Conservation (phyloP, 2,329 filamentous ascomycete genomes). For the Penicillium freii region DNA sequence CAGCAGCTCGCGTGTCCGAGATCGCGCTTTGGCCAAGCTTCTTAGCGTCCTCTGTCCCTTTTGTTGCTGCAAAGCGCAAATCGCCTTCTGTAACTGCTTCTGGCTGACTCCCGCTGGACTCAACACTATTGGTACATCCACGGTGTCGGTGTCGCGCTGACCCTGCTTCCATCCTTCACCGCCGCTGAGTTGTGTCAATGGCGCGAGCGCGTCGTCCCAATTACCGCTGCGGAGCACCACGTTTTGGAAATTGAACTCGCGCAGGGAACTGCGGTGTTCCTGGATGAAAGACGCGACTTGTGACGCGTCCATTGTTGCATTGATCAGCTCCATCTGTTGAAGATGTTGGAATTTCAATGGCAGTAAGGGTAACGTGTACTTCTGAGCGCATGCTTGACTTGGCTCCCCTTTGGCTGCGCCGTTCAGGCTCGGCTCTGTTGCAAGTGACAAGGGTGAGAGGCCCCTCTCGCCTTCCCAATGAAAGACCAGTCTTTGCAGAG, state of each 20-base stretch:
- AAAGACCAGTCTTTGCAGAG: conserved; percentile 70
- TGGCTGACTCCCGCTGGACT: conserved; percentile 28
- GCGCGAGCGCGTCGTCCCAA: conserved; percentile 80
- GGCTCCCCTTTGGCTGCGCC: conserved; percentile 47
- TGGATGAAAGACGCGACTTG: conserved; percentile 59
- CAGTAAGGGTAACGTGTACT: conserved; percentile 39
- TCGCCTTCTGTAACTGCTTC: conserved; percentile 25
- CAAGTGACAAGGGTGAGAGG: conserved; percentile 69
- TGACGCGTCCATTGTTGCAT: background rate
- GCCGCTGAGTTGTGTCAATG: conserved; percentile 52
- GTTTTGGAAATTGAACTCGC: conserved; percentile 77
- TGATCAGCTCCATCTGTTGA: background rate
- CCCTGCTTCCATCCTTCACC: conserved; percentile 41
- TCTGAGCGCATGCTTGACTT: background rate
- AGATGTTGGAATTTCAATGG: conserved; percentile 58
- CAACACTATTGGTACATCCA: conserved; percentile 41
- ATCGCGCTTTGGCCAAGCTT: conserved; percentile 24
- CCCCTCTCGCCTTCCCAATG: conserved; percentile 72
- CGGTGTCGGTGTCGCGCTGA: conserved; percentile 30
- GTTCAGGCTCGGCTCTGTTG: conserved; percentile 66
- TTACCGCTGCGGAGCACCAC: conserved; percentile 67
- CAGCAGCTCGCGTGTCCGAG: conserved; percentile 28
- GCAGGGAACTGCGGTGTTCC: conserved; percentile 64
- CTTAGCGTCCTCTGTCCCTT: conserved; percentile 6
- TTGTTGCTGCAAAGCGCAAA: conserved; percentile 27